A percentile compares a stretch with the other conserved stretches of the same genome.
phyloP scores from a whole-genome alignment of 441 rosid species.

The Brassica balearica region DNA sequence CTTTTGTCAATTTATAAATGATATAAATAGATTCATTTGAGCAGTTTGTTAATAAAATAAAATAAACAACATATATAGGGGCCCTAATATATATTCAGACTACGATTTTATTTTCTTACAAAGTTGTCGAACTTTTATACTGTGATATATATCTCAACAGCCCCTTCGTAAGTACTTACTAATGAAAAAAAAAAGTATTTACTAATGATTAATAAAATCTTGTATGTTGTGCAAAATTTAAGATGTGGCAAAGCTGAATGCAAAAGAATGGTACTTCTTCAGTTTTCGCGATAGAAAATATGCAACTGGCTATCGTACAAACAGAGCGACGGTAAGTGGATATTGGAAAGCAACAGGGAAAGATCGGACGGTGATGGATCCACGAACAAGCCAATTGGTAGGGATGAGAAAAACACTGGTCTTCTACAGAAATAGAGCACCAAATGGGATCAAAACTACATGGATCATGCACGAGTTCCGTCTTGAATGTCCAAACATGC shows the following conservation, averaged over 20 bases:
- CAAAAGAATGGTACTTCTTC: slow-evolving; percentile 97
- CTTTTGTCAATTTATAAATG: not conserved
- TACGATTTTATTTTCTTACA: not conserved
- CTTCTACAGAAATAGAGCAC: slow-evolving; percentile 88
- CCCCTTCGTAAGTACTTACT: too few species aligned
- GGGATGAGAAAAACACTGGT: slow-evolving; percentile 99
- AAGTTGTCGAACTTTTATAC: too few species aligned
- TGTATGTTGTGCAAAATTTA: not conserved
- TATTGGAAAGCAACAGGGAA: slow-evolving; percentile 99
- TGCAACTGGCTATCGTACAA: slow-evolving; percentile 89
- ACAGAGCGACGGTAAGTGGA: slow-evolving; percentile 83
- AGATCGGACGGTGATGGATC: slow-evolving; percentile 83
- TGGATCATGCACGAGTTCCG: slow-evolving; percentile 99
- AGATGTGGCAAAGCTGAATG: slow-evolving; percentile 95
- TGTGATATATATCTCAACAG: too few species aligned
- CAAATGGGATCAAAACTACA: slow-evolving; percentile 89
- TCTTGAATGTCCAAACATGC: slow-evolving; percentile 84
- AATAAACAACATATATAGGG: not conserved
- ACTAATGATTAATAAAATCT: not conserved
- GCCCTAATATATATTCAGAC: not conserved
- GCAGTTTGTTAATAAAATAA: not conserved
- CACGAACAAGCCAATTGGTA: slow-evolving; percentile 61
- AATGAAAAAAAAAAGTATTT: too few species aligned
- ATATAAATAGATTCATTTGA: not conserved
- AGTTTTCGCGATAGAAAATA: slow-evolving; percentile 92